Evolutionary conservation across 2,329 filamentous ascomycete genomes (phyloP).

Genomic region (Trichothecium sympodiale): DNA sequence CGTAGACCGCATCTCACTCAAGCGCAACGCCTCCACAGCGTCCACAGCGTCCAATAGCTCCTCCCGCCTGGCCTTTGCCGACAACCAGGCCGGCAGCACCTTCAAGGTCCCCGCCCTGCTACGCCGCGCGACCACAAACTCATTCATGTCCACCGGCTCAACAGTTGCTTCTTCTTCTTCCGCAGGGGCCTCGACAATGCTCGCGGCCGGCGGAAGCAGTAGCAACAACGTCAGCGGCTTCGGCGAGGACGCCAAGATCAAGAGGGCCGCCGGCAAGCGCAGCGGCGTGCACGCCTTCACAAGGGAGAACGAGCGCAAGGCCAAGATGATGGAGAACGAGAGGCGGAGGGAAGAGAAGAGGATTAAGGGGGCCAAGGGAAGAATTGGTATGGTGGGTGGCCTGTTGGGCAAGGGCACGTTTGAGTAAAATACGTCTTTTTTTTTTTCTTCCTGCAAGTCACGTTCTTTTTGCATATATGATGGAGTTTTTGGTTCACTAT

Average conservation of each 20-base stretch:
- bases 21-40: constrained; percentile 34
- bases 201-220: constrained; percentile 13
- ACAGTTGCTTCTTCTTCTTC: too few species aligned
- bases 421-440: constrained; percentile 13
- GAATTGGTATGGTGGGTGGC: constrained; percentile 45
- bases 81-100: constrained; percentile 25
- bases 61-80: constrained; percentile 46
- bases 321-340: constrained; percentile 44
- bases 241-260: constrained; percentile 43
- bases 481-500: too few species aligned
- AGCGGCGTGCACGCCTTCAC: constrained; percentile 50
- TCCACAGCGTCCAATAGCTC: constrained; percentile 3
- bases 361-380: constrained; percentile 43
- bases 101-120: constrained; percentile 65
- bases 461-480: too few species aligned
- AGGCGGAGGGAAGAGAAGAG: constrained; percentile 46
- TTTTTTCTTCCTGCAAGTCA: too few species aligned
- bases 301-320: constrained; percentile 44
- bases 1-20: constrained; percentile 65
- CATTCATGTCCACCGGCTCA: constrained; percentile 27
- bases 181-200: constrained; percentile 17
- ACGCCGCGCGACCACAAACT: constrained; percentile 62
- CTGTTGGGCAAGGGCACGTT: constrained; percentile 43
- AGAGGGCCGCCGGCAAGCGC: constrained; percentile 48
- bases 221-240: constrained; percentile 14